Base-by-base conservation (phyloP, 2,329 filamentous ascomycete genomes). In the Dothiorella sarmentorum region DNA sequence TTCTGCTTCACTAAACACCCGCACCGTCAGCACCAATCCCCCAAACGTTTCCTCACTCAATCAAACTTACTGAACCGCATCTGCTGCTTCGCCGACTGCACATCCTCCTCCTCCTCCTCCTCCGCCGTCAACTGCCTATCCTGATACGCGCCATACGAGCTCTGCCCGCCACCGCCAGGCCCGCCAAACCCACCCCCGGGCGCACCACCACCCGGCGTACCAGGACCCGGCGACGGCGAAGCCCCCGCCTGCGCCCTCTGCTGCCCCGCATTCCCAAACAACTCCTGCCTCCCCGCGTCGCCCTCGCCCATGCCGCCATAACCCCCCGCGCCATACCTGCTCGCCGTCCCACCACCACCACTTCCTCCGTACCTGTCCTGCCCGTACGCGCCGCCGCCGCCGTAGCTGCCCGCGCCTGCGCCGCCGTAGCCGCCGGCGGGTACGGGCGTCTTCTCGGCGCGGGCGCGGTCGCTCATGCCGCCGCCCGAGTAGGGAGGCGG, bases 91-190 rank as follows among this genome's bases (percentile, higher is more conserved):
- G 87, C 85, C 0, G 85, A 84, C 60, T 85, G 80, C 11, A 92
- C 83, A 61, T 89, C 85, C 70, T 89, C 84, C 62, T 90, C 86
- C 66, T 88, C 85, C 64, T 94, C 86, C 63, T 87, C 76, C 82
- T 96, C 90, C 1, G 86, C 90, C 0, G 90, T 96, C 64, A 96
- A 76, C 71, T 96, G 85, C 47, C 90, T 84, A 60, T 89, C 82
- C 59, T 87, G 85, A 55, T 89, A 85, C 5, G 77, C 67, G 9
- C 78, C 78, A 61, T 81, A 82, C 18, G 67, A 69, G 22, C 65
- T 51, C 6, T 61, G 64, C n/a, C 60, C 64, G 35, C 66, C 66
- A 18, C 57, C 60, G 17, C 49, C 59, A 13, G 29, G 26, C 11
- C 63, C 66, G 27, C 61, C 61, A 51, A 73, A 72, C 52, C 66